A percentile compares a stretch with the other conserved stretches of the same genome.
Conservation (phyloP, 345 rosid species). For the Eucalyptus tenuipes region DNA sequence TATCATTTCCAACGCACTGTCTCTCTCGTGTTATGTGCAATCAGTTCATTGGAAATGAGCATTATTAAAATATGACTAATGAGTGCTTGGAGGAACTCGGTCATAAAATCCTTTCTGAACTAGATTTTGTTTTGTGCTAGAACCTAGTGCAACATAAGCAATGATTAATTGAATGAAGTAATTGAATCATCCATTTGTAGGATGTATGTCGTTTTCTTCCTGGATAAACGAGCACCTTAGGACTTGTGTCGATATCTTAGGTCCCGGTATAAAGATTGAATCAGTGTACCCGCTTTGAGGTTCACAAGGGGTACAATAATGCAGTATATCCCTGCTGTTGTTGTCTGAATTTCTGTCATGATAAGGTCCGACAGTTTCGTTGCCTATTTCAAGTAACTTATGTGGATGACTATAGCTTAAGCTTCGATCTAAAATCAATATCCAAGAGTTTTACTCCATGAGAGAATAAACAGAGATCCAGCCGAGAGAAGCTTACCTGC, state of each 20-base stretch:
- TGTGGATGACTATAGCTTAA: background rate
- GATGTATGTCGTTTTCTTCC: background rate
- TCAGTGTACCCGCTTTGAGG: background rate
- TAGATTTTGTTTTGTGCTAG: background rate
- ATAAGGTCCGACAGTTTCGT: background rate
- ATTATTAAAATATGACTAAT: background rate
- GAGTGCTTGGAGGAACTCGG: background rate
- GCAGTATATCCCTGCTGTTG: background rate
- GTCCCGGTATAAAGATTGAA: background rate
- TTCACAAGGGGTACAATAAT: background rate
- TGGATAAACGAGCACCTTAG: background rate
- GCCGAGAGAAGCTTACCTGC: constrained; percentile 37
- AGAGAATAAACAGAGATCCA: background rate
- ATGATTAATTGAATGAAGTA: background rate
- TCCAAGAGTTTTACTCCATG: background rate
- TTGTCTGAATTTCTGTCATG: background rate
- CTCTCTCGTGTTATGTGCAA: background rate
- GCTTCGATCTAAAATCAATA: background rate
- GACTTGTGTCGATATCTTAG: background rate
- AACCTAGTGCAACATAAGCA: background rate
- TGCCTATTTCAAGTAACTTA: background rate
- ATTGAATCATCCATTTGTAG: background rate
- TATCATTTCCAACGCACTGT: background rate
- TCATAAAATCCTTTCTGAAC: background rate
- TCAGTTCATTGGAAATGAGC: background rate